Percentiles rank a stretch among this genome's conserved stretches.
phyloP scores from a whole-genome alignment of 78 protist species.

The Emiliania huxleyi region DNA sequence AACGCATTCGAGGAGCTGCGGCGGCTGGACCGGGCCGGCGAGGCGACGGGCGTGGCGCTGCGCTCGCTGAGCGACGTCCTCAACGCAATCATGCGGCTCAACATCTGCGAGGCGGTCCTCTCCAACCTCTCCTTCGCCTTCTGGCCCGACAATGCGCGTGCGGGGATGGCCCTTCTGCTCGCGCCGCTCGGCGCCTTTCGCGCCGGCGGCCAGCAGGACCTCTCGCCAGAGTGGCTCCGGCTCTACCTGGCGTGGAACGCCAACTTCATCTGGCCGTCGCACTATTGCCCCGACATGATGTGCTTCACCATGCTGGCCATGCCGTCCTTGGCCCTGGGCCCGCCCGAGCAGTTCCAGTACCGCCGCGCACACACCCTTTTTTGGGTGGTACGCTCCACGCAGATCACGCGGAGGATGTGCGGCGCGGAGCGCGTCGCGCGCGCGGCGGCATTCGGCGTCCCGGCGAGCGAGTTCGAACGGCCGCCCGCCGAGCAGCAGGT shows the following conservation, averaged over 20 bases:
- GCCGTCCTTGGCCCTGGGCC: neutral
- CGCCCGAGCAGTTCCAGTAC: neutral
- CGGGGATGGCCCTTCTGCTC: slow-evolving; percentile 1
- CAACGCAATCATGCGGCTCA: neutral
- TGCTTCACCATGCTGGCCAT: neutral
- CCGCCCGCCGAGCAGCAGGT: neutral
- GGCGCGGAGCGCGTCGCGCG: no score
- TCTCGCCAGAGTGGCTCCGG: neutral
- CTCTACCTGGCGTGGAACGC: neutral
- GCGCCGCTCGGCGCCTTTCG: neutral
- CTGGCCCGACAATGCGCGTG: slow-evolving; percentile 1
- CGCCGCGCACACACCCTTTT: neutral
- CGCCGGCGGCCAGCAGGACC: neutral
- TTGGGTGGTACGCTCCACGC: neutral
- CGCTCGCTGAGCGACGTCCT: neutral
- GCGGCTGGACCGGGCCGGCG: no score
- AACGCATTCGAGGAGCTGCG: neutral
- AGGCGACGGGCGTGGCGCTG: neutral
- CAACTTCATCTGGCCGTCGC: slow-evolving; percentile 1
- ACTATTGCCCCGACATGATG: neutral
- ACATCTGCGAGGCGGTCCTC: neutral
- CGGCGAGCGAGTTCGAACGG: neutral
- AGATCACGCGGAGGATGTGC: no score
- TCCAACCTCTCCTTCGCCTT: neutral
- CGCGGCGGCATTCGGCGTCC: no score